Base-by-base conservation (phyloP, 345 rosid species). In the Xanthoceras sorbifolium region DNA sequence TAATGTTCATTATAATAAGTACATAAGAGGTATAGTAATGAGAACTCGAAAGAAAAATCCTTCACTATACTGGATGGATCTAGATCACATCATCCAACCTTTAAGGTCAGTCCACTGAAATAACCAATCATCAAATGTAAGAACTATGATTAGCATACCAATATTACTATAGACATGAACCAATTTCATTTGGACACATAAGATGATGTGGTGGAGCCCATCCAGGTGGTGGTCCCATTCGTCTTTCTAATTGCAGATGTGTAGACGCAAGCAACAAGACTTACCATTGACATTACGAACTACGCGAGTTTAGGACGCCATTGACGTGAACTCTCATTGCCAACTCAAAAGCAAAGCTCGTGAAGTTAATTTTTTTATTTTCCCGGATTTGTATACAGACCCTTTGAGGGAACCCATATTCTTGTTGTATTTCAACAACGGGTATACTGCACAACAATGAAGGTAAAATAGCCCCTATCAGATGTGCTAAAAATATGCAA, bases 361-460 rank as follows among this genome's bases (percentile, higher is more conserved):
- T n/a, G 44, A 69, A 61, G 55, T 26, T 42, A 28, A 2, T n/a
- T n/a, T n/a, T n/a, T n/a, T n/a, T 4, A 40, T 32, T 42, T 25
- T 68, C 29, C 38, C 29, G 26, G 9, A 36, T 10, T 34, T 73
- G 59, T n/a, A 60, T 28, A 22, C 22, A n/a, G 40, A 20, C 32
- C 73, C 50, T 77, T 50, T 5, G 3, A 0, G 22, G 50, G 73
- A 73, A 72, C 38, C 36, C 6, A 66, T 26, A 25, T 61, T 32
- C 50, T 62, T 64, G 71, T 71, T 50, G 12, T 71, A 71, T 77
- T 46, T 29, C 54, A 8, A 12, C 32, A n/a, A 57, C 5, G 1
- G 1, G 11, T 8, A 28, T n/a, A n/a, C n/a, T n/a, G n/a, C n/a
- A n/a, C n/a, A n/a, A n/a, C n/a, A n/a, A n/a, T n/a, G n/a, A n/a